phyloP scores from a whole-genome alignment of 2,329 filamentous ascomycete genomes.

The Colletotrichum agaves region DNA sequence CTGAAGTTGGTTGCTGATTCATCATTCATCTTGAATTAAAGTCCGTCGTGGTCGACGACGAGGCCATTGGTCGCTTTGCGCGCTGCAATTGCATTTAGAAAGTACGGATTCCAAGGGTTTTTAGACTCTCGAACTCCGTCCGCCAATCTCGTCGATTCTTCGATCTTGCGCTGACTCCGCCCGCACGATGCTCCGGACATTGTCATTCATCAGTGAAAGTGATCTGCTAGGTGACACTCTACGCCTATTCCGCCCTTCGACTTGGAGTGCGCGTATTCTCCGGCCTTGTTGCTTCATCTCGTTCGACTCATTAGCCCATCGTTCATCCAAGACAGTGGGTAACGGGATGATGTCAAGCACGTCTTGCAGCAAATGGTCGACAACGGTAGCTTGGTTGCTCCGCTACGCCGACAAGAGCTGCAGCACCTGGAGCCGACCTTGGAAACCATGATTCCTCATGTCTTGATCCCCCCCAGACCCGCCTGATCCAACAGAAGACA shows the following conservation, averaged over 20 bases:
- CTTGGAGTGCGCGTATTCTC: conserved; percentile 2
- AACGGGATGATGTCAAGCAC: neutral
- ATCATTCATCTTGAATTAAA: neutral
- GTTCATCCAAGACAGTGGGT: neutral
- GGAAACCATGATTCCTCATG: neutral
- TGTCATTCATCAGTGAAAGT: neutral
- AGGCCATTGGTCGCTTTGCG: neutral
- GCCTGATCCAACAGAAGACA: neutral
- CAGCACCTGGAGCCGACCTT: neutral
- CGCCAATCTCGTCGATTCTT: neutral
- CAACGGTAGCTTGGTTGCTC: neutral
- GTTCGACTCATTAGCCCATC: neutral
- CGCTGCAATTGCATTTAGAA: neutral
- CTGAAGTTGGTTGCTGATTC: no score
- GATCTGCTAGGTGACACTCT: neutral
- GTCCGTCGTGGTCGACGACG: neutral
- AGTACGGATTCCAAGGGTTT: neutral
- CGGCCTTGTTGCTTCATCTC: neutral
- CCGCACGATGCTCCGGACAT: neutral
- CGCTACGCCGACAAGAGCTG: neutral
- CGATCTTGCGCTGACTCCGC: neutral
- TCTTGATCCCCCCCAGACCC: neutral
- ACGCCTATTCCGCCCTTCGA: neutral
- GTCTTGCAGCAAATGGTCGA: conserved; percentile 2
- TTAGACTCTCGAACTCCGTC: neutral